Evolutionary conservation across 2,329 filamentous ascomycete species (phyloP), one percentile per base, ranked within the genome.

Genomic region (Albifimbria verrucaria): DNA sequence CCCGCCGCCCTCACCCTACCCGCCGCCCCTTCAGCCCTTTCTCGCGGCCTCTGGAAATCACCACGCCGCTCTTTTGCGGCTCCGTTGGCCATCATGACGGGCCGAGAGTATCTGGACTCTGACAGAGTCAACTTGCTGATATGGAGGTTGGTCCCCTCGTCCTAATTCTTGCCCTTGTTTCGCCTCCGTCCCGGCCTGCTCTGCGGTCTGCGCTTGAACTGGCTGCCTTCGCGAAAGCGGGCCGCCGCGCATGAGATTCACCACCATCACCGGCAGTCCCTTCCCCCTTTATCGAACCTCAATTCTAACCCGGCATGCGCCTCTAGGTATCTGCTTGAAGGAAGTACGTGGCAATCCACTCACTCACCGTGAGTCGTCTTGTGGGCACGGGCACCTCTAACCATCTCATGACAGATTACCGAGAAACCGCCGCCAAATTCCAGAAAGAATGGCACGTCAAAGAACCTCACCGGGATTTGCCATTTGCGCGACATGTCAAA

Each of bases 71-170:
- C 61, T 63, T 53, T 58, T 61, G 65, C 68, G 60, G 66, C 66
- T 65, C 57, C 49, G 55, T 58, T 60, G 58, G 57, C 59, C 57
- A 65, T 63, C 64, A 84, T 83, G 80, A 69, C 71, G 61, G 61
- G 63, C 65, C 84, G 83, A 75, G 81, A 85, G 74, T 77, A 77
- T 66, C 77, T 87, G 65, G 80, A 85, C 77, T 85, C 82, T 60
- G 79, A 87, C 71, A 78, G 81, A 76, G 76, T 87, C 78, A 87
- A 87, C 76, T 87, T 83, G 77, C 78, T 87, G 70, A 78, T 87
- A 68, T 87, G 84, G 84, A 85, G 82, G 84, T 87, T 77, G 72
- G 83, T 80, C n/a, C n/a, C n/a, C n/a, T n/a, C n/a, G n/a, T n/a
- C n/a, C 65, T 59, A 63, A 54, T 54, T 57, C 61, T 59, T 60